phyloP scores from a whole-genome alignment of 2,329 filamentous ascomycete species.

The Teratosphaeria zuluensis region DNA sequence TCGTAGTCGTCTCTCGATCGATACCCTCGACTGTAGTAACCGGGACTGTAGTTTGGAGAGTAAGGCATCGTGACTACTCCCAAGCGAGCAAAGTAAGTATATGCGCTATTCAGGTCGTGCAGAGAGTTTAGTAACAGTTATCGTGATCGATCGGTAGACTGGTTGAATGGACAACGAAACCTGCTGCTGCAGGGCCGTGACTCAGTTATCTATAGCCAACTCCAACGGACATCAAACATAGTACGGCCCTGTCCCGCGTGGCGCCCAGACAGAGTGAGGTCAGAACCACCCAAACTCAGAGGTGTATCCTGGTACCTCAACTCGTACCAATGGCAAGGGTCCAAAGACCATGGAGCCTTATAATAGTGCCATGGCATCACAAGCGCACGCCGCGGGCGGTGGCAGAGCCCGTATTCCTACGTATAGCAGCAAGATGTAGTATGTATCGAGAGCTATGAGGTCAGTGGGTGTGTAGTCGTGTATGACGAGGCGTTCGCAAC shows the following conservation, averaged over 20 bases:
- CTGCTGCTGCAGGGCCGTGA: neutral
- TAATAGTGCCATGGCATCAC: neutral
- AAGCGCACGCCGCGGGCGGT: neutral
- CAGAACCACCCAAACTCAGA: neutral
- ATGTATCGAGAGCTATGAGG: neutral
- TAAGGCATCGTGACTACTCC: neutral
- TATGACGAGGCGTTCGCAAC: neutral
- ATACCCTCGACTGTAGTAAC: neutral
- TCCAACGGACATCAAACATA: neutral
- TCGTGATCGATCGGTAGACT: neutral
- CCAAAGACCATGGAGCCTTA: neutral
- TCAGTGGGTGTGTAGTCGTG: neutral
- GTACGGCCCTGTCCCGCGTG: neutral
- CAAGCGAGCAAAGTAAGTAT: neutral
- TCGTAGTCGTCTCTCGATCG: neutral
- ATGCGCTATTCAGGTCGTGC: neutral
- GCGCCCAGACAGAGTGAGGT: neutral
- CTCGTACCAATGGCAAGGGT: neutral
- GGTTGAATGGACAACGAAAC: neutral
- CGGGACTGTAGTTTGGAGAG: neutral
- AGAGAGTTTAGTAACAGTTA: neutral
- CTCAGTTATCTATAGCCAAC: neutral
- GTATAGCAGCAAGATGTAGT: neutral
- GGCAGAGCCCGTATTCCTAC: neutral
- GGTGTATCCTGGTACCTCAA: neutral